Evolutionary conservation across 108 stramenopile species (phyloP), one percentile per base, ranked within the genome.

Genomic region (Parietichytrium sp.): DNA sequence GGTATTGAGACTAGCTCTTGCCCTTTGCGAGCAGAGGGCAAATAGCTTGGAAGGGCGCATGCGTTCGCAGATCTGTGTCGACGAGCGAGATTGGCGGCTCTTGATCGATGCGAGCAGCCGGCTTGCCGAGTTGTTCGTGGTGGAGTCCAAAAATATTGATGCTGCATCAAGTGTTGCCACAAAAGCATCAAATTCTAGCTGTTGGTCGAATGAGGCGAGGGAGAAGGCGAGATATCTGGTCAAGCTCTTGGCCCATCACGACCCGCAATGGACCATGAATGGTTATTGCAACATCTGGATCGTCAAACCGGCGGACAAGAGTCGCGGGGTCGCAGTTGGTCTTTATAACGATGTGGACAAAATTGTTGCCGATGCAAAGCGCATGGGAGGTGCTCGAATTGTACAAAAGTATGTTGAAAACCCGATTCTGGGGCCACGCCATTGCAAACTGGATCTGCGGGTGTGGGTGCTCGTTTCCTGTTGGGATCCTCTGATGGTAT

Each of bases 321-420:
- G 61, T 38, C 36, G 20, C 23, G 61, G 16, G 20, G 61, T 42
- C 10, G 61, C 20, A 6, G 45, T 72, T 25, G 36, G 10, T 27
- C 10, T 72, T 8, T 42, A 72, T 42, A 72, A 72, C 42, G 29
- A 72, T 31, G 38, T 72, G 38, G 6, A 20, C 16, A 12, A 10
- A n/a, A 7, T 72, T 25, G 61, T 45, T n/a, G 61, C 61, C 1
- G 20, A 72, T 25, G 61, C 20, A 0, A 38, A 33, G 33, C 10
- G 61, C 0, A 72, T 72, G 61, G 20, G 61, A 0, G 61, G 61
- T 10, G 61, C 61, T 10, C 61, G 61, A 16, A 72, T 72, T 27
- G 61, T 72, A 12, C 61, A 72, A 45, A 72, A 72, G 42, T 72
- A 72, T 2, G 20, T 72, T 72, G 61, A 72, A 27, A 72, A 72